phyloP scores from a whole-genome alignment of 2,329 filamentous ascomycete genomes.

The Septoria petroselini region DNA sequence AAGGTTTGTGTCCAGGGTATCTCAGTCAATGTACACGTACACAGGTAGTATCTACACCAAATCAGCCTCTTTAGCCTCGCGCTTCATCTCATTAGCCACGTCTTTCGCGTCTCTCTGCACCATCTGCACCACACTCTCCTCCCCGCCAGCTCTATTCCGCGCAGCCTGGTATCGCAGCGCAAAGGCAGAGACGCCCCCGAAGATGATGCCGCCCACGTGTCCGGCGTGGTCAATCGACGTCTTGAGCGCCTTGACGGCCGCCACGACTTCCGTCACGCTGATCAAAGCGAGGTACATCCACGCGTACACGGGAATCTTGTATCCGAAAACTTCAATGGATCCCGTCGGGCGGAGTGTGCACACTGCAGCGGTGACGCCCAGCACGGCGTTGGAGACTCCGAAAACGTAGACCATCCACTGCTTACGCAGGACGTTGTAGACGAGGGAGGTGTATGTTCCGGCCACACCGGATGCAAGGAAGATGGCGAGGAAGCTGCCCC shows the following conservation, averaged over 20 bases:
- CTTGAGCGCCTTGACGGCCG: constrained; percentile 26
- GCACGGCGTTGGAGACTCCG: constrained; percentile 65
- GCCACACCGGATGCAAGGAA: constrained; percentile 59
- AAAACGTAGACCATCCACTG: constrained; percentile 53
- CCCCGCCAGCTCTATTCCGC: background rate
- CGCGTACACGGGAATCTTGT: constrained; percentile 36
- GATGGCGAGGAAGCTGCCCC: constrained; percentile 66
- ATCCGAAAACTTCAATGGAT: constrained; percentile 31
- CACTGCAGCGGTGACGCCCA: constrained; percentile 60
- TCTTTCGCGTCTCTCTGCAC: constrained; percentile 6
- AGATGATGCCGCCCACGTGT: constrained; percentile 37
- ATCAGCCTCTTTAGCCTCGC: constrained; percentile 5
- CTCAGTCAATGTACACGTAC: too few species aligned
- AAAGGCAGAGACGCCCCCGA: constrained; percentile 16
- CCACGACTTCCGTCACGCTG: constrained; percentile 28
- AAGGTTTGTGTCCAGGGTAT: too few species aligned
- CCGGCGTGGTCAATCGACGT: constrained; percentile 37
- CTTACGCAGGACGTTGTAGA: constrained; percentile 44
- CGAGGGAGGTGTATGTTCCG: constrained; percentile 59
- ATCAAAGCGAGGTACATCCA: constrained; percentile 42
- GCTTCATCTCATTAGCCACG: constrained; percentile 7
- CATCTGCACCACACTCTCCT: constrained; percentile 3
- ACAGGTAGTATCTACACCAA: too few species aligned
- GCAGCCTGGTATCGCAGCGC: constrained; percentile 5
- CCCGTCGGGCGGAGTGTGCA: constrained; percentile 43